Evolutionary conservation across 1,284 basidiomycete genomes (phyloP), one percentile per base, ranked within the genome.

Genomic region (Trametes hirsuta): DNA sequence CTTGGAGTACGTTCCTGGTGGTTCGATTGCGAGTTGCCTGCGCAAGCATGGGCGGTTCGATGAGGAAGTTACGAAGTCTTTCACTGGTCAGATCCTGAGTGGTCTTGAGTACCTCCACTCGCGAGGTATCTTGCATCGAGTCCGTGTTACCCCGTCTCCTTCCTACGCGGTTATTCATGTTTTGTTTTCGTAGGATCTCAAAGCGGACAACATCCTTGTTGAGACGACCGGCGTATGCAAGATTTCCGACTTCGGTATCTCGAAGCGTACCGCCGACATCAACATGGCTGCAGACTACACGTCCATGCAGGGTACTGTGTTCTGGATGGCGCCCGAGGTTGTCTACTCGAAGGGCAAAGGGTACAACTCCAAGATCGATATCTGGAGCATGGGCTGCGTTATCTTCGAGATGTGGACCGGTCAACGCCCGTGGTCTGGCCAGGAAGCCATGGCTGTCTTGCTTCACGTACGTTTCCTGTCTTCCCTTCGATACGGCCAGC

Each of bases 311-410:
- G 97, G 97, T 18, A 96, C 94, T 15, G 91, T 98, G 48, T 99
- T 98, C 75, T 99, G 97, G 94, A 99, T 99, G 97, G 97, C 97
- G 6, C 97, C 97, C 1, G 97, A 99, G 77, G 94, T 99, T 40
- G 86, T 97, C 61, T 86, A 92, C 63, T 87, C 89, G 37, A 86
- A 91, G 70, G 87, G 89, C 69, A 89, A 89, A 65, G 89, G 94
- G 0, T 99, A 99, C 75, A 95, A 93, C 67, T 94, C 91, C 68
- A 99, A 99, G 77, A 90, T 98, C 39, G 97, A 99, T 72, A 98
- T 99, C 66, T 99, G 97, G 97, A 95, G 93, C 72, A 84, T 99
- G 3, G 97, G 97, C 0, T 99, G 97, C 77, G 94, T 99, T 14
- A 92, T 97, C 4, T 81, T 98, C 65, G 97, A 99, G 76, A 99